These are phyloP conservation scores for Fusarium cicatricum DNA, from an alignment of 2,329 filamentous ascomycete species.

Conservation along the genomic window DNA sequence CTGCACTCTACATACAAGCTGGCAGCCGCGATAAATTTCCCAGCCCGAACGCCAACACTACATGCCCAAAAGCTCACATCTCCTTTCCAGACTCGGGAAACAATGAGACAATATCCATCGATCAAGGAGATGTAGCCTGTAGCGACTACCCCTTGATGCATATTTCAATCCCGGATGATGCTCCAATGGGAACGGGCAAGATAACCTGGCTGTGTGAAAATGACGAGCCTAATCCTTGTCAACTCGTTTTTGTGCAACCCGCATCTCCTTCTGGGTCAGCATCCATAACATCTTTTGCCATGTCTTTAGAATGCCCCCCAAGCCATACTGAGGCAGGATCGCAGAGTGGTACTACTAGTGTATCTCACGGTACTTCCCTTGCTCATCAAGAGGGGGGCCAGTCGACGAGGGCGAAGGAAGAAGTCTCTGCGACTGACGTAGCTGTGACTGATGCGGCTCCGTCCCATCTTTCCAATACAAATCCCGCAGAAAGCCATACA, in stretches of 20 bases:
- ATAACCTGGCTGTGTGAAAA: not conserved
- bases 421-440: too few relatives aligned
- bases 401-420: too few relatives aligned
- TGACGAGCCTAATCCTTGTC: not conserved
- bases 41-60: not conserved
- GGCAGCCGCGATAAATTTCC: not conserved
- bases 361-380: too few relatives aligned
- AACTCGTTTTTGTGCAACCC: not conserved
- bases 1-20: not conserved
- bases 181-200: not conserved
- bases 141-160: not conserved
- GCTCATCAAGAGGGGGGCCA: too few relatives aligned
- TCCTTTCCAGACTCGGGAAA: not conserved
- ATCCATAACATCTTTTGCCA: not conserved
- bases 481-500: too few relatives aligned
- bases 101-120: not conserved
- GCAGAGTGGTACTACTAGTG: not conserved
- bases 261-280: not conserved
- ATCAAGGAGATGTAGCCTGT: not conserved
- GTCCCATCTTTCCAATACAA: too few relatives aligned
- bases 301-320: not conserved
- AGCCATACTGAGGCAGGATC: not conserved
- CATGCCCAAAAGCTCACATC: not conserved
- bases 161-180: not conserved
- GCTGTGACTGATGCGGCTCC: too few relatives aligned